A percentile compares a stretch with the other conserved stretches of the same genome.
Evolutionary conservation across 805 yeast genomes (phyloP).

Genomic region (Monosporozyma siamensis): DNA sequence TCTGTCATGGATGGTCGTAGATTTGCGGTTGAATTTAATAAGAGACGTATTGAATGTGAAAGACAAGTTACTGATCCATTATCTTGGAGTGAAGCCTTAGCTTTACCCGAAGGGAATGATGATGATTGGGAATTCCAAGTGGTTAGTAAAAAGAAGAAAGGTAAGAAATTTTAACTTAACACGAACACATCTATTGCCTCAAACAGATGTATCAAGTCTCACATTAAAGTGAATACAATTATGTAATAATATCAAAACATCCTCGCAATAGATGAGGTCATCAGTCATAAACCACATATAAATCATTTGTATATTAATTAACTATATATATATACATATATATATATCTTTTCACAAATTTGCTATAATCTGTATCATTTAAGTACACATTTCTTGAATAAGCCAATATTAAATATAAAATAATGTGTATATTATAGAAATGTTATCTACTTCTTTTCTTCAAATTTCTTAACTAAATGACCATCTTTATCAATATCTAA

Average conservation of each 20-base stretch:
- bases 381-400: too few species aligned
- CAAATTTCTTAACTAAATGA: conserved; percentile 9
- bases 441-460: background rate
- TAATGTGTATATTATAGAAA: background rate
- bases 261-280: background rate
- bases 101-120: conserved; percentile 33
- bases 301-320: too few species aligned
- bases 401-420: background rate
- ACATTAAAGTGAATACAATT: background rate
- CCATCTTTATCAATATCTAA: conserved; percentile 26
- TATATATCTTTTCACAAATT: too few species aligned
- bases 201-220: too few species aligned
- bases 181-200: background rate
- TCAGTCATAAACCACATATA: background rate
- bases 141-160: conserved; percentile 47
- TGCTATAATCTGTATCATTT: background rate
- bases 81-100: conserved; percentile 68
- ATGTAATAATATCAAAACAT: background rate
- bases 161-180: conserved; percentile 32
- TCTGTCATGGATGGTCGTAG: conserved; percentile 90
- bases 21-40: conserved; percentile 83
- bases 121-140: conserved; percentile 61
- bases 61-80: conserved; percentile 38
- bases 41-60: conserved; percentile 68
- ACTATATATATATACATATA: too few species aligned